Base-by-base conservation (phyloP, 495 filamentous ascomycete species). In the Neurospora intermedia region DNA sequence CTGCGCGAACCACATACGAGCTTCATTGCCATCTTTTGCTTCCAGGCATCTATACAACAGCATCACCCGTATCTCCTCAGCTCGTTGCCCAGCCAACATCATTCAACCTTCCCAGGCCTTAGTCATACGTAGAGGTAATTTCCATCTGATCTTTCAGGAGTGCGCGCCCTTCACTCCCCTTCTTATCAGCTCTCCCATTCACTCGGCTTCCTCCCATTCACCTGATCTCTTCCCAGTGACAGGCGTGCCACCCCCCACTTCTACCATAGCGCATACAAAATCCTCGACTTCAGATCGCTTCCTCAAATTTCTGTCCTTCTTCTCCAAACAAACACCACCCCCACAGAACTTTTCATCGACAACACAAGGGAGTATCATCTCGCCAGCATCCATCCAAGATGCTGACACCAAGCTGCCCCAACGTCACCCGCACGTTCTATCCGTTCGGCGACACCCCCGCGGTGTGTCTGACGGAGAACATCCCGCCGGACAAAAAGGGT, bases 381-480 rank as follows among this genome's bases (percentile, higher is more conserved):
- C n/a, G 45, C 45, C n/a, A 48, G 11, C 18, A 48, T 20, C 45
- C 8, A 48, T 6, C 13, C 48, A 62, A 16, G 23, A 62, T 62
- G 48, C 9, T 62, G 13, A 62, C 54, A 2, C 54, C 54, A 15
- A 0, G 9, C 54, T 62, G 23, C 54, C 54, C 54, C 1, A 27
- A 27, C 54, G 23, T 62, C 13, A 62, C 54, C 45, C 48, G n/a
- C 6, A 70, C 54, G 69, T 62, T 62, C 46, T 77, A 77, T 70
- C 78, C 79, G 1, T 35, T 80, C 6, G 78, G 78, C n/a, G 79
- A 78, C 38, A 80, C 78, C 11, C 79, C 77, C 35, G 77, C 80
- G 0, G 72, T 77, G 1, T 79, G 73, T 15, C 73, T 80, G 7
- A 80, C 79, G 1, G 74, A 79, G 45, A 62, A 73, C 6, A 71